Evolutionary conservation across 2,329 filamentous ascomycete genomes (phyloP), one percentile per base, ranked within the genome.

Genomic region (Coleophoma eucalyptorum): DNA sequence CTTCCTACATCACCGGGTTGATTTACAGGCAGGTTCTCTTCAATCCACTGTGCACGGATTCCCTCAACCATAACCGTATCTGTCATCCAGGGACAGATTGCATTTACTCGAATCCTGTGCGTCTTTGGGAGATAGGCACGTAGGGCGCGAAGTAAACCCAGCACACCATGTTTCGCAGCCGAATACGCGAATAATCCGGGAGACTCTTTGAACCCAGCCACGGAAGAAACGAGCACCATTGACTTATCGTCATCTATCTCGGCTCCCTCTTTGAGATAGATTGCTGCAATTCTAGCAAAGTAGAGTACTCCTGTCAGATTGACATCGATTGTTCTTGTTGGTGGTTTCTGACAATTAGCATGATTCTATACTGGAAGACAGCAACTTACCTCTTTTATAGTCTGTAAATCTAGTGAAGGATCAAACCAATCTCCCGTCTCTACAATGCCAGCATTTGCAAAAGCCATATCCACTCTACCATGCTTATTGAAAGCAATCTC

Each of bases 51-150:
- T 16, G 72, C 65, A 1, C 70, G 67, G 3, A 74, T 63, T 10
- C 58, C 56, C n/a, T 66, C 63, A 50, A 76, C 63, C 21, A 73
- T 37, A 0, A 49, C 56, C 34, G 76, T 79, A 8, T 69, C 66
- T 0, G 79, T 81, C 78, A 78, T 82, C 31, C 69, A 74, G 0
- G 80, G 79, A 1, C 77, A 73, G n/a, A 83, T 65, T 2, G 70
- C 72, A 65, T 84, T 84, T 34, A 83, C 60, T 8, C 80, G 74
- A 40, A 83, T 73, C 74, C 50, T 20, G 58, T 54, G 18, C 65
- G 64, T 5, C 55, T 58, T n/a, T 54, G 53, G 7, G 75, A 57
- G 6, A 71, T 63, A 12, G 63, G 61, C 0, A 67, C 62, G 8
- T 78, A 64, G 4, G 72, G 72, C n/a, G 77, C 72, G 35, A 75